Evolutionary conservation across 2,329 filamentous ascomycete species (phyloP).

Genomic region (Chaetomiaceae sp.): DNA sequence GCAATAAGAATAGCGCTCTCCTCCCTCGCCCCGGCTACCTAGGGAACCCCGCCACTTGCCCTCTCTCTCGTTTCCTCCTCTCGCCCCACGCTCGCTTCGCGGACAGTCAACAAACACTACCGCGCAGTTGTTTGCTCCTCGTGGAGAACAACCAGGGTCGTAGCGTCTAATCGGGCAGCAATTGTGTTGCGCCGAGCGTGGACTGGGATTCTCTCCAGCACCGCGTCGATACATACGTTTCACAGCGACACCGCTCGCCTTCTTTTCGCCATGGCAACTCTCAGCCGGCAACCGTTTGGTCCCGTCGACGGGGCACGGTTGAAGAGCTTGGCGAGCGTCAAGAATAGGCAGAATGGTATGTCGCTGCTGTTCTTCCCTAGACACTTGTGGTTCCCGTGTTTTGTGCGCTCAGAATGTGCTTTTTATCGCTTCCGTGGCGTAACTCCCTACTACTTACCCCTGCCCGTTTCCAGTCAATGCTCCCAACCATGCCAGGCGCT

Average conservation of each 20-base stretch:
- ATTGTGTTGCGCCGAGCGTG: slow-evolving; percentile 9
- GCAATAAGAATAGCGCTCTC: slow-evolving; percentile 28
- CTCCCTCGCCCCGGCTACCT: slow-evolving; percentile 5
- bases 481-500: slow-evolving; percentile 20
- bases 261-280: slow-evolving; percentile 46
- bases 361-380: slow-evolving; percentile 25
- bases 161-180: neutral
- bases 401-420: neutral
- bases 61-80: slow-evolving; percentile 13
- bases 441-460: neutral
- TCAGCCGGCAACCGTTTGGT: slow-evolving; percentile 69
- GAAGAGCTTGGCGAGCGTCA: slow-evolving; percentile 67
- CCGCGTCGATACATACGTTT: slow-evolving; percentile 1
- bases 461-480: neutral
- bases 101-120: slow-evolving; percentile 17
- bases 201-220: slow-evolving; percentile 9
- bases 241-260: slow-evolving; percentile 11
- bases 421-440: neutral
- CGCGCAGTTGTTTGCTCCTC: slow-evolving; percentile 5
- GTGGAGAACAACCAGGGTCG: neutral
- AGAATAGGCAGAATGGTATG: slow-evolving; percentile 73
- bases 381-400: neutral
- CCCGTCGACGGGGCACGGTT: slow-evolving; percentile 65
- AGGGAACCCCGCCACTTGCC: slow-evolving; percentile 10
- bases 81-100: slow-evolving; percentile 12